Conservation (phyloP, 441 rosid genomes). For the Pelargonium cotyledonis region DNA sequence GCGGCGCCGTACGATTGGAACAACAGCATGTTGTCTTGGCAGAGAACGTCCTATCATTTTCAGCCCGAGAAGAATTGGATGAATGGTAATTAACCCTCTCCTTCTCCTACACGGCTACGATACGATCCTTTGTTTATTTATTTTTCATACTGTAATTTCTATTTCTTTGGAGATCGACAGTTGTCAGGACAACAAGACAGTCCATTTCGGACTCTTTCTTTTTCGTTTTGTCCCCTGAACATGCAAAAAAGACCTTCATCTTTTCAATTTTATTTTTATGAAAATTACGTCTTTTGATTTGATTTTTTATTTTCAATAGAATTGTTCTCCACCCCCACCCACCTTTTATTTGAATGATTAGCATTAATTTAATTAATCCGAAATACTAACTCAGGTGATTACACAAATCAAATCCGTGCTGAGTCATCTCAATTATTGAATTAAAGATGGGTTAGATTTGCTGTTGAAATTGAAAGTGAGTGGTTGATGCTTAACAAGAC, state of each 20-base stretch:
- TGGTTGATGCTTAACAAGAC: neutral
- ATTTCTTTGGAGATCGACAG: no score
- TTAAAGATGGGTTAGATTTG: neutral
- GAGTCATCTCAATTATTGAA: neutral
- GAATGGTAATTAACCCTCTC: constrained; percentile 52
- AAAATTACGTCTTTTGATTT: no score
- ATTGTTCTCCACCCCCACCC: neutral
- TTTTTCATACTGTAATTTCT: no score
- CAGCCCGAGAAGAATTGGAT: constrained; percentile 92
- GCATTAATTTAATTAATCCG: neutral
- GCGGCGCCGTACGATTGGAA: constrained; percentile 50
- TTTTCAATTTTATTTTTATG: no score
- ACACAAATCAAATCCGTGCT: neutral
- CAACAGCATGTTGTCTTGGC: constrained; percentile 87
- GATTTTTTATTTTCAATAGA: no score
- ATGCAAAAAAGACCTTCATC: no score
- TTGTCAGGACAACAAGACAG: no score
- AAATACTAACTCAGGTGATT: neutral
- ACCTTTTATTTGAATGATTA: no score
- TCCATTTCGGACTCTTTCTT: no score
- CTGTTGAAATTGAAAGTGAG: neutral
- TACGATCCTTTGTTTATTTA: no score
- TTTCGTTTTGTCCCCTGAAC: no score
- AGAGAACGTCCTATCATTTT: constrained; percentile 78
- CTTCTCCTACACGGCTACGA: no score